A percentile compares a stretch with the other conserved stretches of the same genome.
These are phyloP conservation scores for Talaromyces sp. DNA, from an alignment of 2,329 filamentous ascomycete species.

Conservation along the genomic window DNA sequence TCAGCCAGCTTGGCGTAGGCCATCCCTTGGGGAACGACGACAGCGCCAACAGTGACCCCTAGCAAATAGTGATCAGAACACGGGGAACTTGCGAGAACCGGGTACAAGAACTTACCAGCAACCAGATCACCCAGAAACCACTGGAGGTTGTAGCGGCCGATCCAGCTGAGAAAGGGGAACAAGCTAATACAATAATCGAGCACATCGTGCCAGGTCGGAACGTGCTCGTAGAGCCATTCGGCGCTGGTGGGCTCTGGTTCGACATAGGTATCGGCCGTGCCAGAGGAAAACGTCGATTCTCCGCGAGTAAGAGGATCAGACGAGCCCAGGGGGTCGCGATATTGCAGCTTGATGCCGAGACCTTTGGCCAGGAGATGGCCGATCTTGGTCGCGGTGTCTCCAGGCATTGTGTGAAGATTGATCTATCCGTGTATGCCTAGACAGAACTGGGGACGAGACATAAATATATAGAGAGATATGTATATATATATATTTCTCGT, in stretches of 20 bases:
- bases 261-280: slow-evolving; percentile 70
- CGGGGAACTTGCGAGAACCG: neutral
- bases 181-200: slow-evolving; percentile 61
- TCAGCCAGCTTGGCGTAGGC: slow-evolving; percentile 82
- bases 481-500: neutral
- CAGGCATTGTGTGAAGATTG: slow-evolving; percentile 25
- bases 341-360: slow-evolving; percentile 75
- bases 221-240: slow-evolving; percentile 64
- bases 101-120: slow-evolving; percentile 57
- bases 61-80: neutral
- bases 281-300: slow-evolving; percentile 71
- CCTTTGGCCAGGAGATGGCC: slow-evolving; percentile 71
- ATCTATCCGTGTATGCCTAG: neutral
- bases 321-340: slow-evolving; percentile 52
- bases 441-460: neutral
- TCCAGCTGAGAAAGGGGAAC: slow-evolving; percentile 90
- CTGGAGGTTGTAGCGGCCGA: slow-evolving; percentile 76
- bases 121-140: slow-evolving; percentile 88
- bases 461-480: neutral
- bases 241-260: slow-evolving; percentile 71
- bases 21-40: slow-evolving; percentile 95
- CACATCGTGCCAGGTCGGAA: slow-evolving; percentile 55
- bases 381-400: slow-evolving; percentile 47
- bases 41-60: slow-evolving; percentile 67
- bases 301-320: slow-evolving; percentile 64